Base-by-base conservation (phyloP, 441 rosid species). In the Populus hybrid region DNA sequence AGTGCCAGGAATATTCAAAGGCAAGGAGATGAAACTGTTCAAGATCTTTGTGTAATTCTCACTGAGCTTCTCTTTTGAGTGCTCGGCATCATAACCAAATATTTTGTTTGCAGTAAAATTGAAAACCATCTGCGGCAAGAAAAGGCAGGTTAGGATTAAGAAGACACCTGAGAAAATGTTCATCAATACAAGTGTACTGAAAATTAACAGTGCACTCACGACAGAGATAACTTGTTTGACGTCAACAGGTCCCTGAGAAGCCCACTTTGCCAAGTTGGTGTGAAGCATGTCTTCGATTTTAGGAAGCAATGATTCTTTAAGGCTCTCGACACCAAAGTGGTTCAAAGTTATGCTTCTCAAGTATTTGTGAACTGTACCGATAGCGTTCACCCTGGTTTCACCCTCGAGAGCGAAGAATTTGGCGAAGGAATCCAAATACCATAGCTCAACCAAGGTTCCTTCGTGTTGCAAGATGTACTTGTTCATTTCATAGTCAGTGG, bases 1-100 rank as follows among this genome's bases (percentile, higher is more conserved):
- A 23, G 87, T 86, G 21, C 87, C 86, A 9, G 87, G 87, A 23
- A 86, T 21, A 59, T 84, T 82, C 59, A 82, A 11, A 9, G 89
- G 86, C 46, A 85, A 78, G 36, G 85, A 36, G 78, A 83, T 61
- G 12, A 83, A 65, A 16, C 81, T 78, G 12, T 19, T 23, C 57
- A 63, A 18, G 7, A 78, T 57, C n/a, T 32, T 38, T 2, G 63
- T n/a, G 32, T 69, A 68, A 9, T 63, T 26, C 8, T 66, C 68
- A 1, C 72, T 36, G 28, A 74, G 26, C 19, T 46, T 70, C n/a
- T 75, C 79, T 6, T 53, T 16, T 2, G 83, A 67, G 10, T n/a
- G 67, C 18, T 30, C 66, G 0, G 65, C 23, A 14, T 76, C 79
- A 65, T 75, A 75, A 30, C 83, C n/a, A 5, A 72, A 65, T 34